These are phyloP conservation scores for Lenzites betulinus DNA, from an alignment of 768 basidiomycete genomes.

Conservation along the genomic window DNA sequence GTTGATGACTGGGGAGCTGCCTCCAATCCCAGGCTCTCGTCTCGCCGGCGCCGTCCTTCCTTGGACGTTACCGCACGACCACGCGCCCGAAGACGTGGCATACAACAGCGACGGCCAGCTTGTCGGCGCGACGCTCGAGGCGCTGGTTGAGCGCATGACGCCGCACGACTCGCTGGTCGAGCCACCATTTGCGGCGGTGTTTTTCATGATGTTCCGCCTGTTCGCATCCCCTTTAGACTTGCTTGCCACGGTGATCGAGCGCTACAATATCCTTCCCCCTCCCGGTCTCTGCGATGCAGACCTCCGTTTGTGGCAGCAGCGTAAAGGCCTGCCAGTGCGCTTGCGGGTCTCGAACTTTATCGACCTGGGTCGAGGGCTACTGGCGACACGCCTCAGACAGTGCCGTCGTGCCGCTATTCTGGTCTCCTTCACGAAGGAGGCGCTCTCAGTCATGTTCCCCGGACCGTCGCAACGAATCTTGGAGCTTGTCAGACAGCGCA, in stretches of 20 bases:
- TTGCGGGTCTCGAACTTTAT: conserved; percentile 90
- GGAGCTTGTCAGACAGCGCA: conserved; percentile 55
- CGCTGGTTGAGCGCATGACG: conserved; percentile 96
- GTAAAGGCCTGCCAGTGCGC: conserved; percentile 88
- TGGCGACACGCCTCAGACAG: conserved; percentile 83
- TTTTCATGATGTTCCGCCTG: conserved; percentile 94
- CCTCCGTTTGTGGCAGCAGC: conserved; percentile 76
- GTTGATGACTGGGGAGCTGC: conserved; percentile 53
- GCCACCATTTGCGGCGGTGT: conserved; percentile 81
- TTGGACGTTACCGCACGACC: conserved; percentile 74
- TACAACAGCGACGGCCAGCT: conserved; percentile 91
- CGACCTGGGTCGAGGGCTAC: conserved; percentile 86
- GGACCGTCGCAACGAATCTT: conserved; percentile 72
- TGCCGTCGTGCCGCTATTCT: conserved; percentile 56
- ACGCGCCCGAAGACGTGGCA: conserved; percentile 79
- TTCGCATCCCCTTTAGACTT: conserved; percentile 82
- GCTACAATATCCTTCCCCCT: conserved; percentile 82
- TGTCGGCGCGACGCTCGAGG: conserved; percentile 86
- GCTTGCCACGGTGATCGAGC: conserved; percentile 71
- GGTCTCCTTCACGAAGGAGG: conserved; percentile 62
- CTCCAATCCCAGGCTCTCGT: conserved; percentile 34
- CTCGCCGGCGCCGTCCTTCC: conserved; percentile 42
- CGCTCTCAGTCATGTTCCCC: conserved; percentile 62
- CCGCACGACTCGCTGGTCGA: conserved; percentile 93
- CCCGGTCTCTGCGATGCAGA: conserved; percentile 57